Conservation (phyloP, 495 filamentous ascomycete genomes). For the Aspergillus affinis region DNA sequence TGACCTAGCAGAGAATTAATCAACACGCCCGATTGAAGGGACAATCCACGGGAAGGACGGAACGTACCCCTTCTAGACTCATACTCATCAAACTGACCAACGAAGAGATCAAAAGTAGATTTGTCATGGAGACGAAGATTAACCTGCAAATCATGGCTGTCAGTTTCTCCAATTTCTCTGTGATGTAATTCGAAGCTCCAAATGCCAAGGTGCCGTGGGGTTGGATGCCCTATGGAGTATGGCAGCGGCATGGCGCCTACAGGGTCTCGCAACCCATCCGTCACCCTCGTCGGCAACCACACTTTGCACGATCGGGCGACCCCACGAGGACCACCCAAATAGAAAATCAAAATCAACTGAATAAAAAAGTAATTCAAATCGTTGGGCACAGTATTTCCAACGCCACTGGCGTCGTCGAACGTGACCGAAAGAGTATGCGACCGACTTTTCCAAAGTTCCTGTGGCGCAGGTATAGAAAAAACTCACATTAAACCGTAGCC, state of each 20-base stretch:
- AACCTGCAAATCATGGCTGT: constrained; percentile 40
- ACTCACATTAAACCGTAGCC: constrained; percentile 47
- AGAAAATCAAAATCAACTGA: constrained; percentile 10
- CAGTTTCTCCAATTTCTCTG: constrained; percentile 15
- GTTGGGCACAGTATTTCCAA: constrained; percentile 5
- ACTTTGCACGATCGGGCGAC: too few relatives aligned
- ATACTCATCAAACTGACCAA: constrained; percentile 90
- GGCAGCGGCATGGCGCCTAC: background rate
- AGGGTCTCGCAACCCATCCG: background rate
- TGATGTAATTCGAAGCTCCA: constrained; percentile 15
- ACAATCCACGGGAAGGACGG: background rate
- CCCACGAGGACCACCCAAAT: background rate
- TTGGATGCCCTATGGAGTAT: background rate
- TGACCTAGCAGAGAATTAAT: constrained; percentile 49
- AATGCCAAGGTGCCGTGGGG: constrained; percentile 26
- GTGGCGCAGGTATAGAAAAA: constrained; percentile 29
- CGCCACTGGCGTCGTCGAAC: constrained; percentile 27
- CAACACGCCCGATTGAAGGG: background rate
- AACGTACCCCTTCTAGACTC: constrained; percentile 80
- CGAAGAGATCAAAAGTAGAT: constrained; percentile 87
- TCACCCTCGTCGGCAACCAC: background rate
- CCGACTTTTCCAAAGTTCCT: constrained; percentile 19
- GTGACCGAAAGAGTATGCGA: constrained; percentile 39
- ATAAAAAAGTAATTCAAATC: constrained; percentile 1
- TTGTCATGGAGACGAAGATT: constrained; percentile 82